phyloP scores from a whole-genome alignment of 331 rosid genomes.

The Rosa hybrid region DNA sequence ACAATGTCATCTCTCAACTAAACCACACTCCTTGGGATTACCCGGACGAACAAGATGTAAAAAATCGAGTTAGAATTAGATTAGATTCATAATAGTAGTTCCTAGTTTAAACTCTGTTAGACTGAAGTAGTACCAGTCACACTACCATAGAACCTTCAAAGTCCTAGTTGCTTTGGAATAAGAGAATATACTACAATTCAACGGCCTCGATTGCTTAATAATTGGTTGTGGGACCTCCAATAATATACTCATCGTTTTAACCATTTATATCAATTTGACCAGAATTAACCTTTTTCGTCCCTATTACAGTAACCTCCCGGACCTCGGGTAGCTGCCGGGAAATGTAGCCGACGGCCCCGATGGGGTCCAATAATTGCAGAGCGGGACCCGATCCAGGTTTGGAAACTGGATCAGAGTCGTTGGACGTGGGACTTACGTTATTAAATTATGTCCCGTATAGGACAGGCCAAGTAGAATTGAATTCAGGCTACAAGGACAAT shows the following conservation, averaged over 20 bases:
- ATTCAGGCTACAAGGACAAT: neutral
- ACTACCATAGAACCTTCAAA: conserved; percentile 6
- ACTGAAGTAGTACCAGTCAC: neutral
- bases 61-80: neutral
- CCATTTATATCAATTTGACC: conserved; percentile 5
- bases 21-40: neutral
- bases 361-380: conserved; percentile 33
- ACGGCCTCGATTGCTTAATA: conserved; percentile 25
- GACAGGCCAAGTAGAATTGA: neutral
- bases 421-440: neutral
- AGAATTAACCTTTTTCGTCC: neutral
- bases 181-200: conserved; percentile 16
- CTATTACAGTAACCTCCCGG: neutral
- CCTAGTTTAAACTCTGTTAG: neutral
- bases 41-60: too few relatives aligned
- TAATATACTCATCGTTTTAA: conserved; percentile 1
- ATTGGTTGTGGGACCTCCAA: conserved; percentile 19
- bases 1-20: neutral
- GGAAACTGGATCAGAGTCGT: conserved; percentile 13
- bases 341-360: conserved; percentile 34
- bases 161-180: neutral
- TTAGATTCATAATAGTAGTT: neutral
- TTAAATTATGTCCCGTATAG: neutral
- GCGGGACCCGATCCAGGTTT: conserved; percentile 21
- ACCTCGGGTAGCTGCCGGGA: neutral